Evolutionary conservation across 257 asterid genomes (phyloP).

Genomic region (Rauvolfia tetraphylla): DNA sequence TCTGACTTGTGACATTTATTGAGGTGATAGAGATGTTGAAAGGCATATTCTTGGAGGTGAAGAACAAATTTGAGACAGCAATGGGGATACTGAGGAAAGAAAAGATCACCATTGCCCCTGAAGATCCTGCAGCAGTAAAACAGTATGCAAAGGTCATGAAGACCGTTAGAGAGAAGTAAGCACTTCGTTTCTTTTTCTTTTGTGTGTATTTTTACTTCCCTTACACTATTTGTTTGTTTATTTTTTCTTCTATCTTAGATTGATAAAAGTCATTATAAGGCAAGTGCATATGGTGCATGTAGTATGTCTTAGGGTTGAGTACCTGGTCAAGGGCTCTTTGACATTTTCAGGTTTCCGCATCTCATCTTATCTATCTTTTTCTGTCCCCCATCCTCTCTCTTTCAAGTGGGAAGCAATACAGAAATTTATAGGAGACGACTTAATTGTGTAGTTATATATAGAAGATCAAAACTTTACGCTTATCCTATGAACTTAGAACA

Average conservation of each 20-base stretch:
- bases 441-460: neutral
- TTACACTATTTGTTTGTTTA: neutral
- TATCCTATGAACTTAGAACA: neutral
- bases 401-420: neutral
- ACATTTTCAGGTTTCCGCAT: neutral
- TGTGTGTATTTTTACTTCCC: constrained; percentile 3
- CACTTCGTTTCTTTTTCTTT: constrained; percentile 4
- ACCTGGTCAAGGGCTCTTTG: neutral
- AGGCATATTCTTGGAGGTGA: constrained; percentile 84
- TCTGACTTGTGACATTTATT: constrained; percentile 32
- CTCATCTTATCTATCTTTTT: neutral
- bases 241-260: neutral
- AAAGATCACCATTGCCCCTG: constrained; percentile 89
- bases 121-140: constrained; percentile 83
- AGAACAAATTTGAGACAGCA: constrained; percentile 90
- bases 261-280: neutral
- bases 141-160: constrained; percentile 86
- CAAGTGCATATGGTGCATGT: neutral
- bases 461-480: neutral
- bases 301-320: neutral
- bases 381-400: neutral
- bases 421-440: neutral
- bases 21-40: constrained; percentile 73
- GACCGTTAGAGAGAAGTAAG: constrained; percentile 83
- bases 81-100: constrained; percentile 67